A percentile compares a stretch with the other conserved stretches of the same genome.
These are phyloP conservation scores for Solanum paucissectum DNA, from an alignment of 257 asterid species.

Conservation along the genomic window DNA sequence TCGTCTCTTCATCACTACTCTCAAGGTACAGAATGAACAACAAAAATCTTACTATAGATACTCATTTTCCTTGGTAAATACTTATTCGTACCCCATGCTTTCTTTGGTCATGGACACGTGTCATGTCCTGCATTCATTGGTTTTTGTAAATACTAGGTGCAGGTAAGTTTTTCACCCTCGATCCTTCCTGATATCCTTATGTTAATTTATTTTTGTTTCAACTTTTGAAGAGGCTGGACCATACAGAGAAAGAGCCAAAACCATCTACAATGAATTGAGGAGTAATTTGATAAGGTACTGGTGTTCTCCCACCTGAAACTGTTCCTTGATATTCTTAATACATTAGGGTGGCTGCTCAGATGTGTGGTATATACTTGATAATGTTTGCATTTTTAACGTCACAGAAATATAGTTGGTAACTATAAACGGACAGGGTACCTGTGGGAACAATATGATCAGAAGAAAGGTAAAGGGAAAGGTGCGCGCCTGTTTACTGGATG, in stretches of 20 bases:
- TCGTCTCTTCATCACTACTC: conserved; percentile 80
- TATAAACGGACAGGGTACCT: conserved; percentile 63
- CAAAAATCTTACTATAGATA: neutral
- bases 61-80: neutral
- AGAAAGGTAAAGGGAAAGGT: conserved; percentile 90
- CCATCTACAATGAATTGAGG: conserved; percentile 64
- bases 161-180: neutral
- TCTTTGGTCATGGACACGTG: neutral
- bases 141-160: neutral
- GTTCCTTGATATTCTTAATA: neutral
- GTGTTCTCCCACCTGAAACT: neutral
- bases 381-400: neutral
- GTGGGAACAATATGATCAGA: conserved; percentile 97
- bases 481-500: conserved; percentile 82
- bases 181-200: neutral
- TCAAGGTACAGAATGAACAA: conserved; percentile 34
- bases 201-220: neutral
- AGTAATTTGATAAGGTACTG: conserved; percentile 71
- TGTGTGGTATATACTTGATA: neutral
- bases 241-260: conserved; percentile 57
- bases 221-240: conserved; percentile 73
- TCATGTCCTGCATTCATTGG: neutral
- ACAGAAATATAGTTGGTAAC: conserved; percentile 73
- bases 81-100: neutral
- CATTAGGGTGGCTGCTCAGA: neutral